Conservation (phyloP, 495 filamentous ascomycete genomes). For the Talaromyces thailandensis region DNA sequence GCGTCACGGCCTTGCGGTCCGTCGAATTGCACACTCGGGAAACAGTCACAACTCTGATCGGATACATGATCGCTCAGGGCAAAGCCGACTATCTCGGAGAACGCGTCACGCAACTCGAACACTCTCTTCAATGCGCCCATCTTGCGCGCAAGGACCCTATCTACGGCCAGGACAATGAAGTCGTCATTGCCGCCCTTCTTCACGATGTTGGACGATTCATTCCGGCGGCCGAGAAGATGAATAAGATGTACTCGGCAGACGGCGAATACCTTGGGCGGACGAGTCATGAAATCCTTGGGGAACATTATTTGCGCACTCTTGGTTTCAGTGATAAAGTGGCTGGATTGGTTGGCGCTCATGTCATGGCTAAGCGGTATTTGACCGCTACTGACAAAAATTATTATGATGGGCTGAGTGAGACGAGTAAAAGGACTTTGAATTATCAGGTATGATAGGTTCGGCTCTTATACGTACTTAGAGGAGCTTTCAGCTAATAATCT, state of each 20-base stretch:
- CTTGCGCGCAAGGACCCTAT: constrained; percentile 17
- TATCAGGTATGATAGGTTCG: constrained; percentile 18
- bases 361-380: constrained; percentile 34
- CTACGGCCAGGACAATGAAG: constrained; percentile 20
- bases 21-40: constrained; percentile 8
- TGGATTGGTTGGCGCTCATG: constrained; percentile 30
- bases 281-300: constrained; percentile 30
- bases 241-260: constrained; percentile 12
- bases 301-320: constrained; percentile 23
- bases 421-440: constrained; percentile 25
- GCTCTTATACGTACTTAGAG: background rate
- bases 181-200: constrained; percentile 27
- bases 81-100: constrained; percentile 27
- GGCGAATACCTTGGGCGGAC: constrained; percentile 24
- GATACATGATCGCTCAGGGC: constrained; percentile 17
- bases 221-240: constrained; percentile 20
- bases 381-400: constrained; percentile 28
- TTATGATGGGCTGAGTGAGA: constrained; percentile 26
- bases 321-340: constrained; percentile 30
- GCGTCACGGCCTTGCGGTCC: background rate
- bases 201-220: constrained; percentile 37
- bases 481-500: background rate
- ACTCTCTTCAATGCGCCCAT: constrained; percentile 34
- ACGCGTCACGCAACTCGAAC: constrained; percentile 30
- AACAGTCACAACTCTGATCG: constrained; percentile 16